Base-by-base conservation (phyloP, 371 early-diverging fungal species). In the Modicella reniformis region DNA sequence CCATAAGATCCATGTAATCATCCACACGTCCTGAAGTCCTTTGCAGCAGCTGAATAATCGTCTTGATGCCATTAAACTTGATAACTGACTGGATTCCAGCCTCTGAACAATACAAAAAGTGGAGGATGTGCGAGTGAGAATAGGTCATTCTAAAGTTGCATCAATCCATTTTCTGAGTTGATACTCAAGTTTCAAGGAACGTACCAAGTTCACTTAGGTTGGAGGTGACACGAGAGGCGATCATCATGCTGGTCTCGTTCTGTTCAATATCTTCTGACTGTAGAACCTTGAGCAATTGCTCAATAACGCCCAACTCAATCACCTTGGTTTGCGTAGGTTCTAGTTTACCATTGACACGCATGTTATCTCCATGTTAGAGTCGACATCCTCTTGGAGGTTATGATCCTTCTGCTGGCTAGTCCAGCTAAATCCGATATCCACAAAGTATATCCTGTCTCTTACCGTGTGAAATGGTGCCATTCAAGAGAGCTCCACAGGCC, bases 401-500 rank as follows among this genome's bases (percentile, higher is more conserved):
- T n/a, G n/a, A n/a, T n/a, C n/a, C n/a, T 33, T 7, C n/a, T n/a
- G 33, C 21, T 33, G 3, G 9, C 34, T 55, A 34, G 56, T 6
- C 37, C 58, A 40, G 29, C 17, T 23, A 41, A 13, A 60, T 63
- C 28, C 34, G 26, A 33, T 44, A 48, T 53, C 47, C 53, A 7
- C 47, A 34, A 0, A 28, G 41, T 29, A 28, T 51, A 26, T 7
- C 40, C 15, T 44, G n/a, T 55, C 15, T 15, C 70, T 54, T 84
- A 92, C 93, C 91, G 65, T 89, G 91, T 69, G 91, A 89, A 91
- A 94, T 91, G 63, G 88, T 89, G 59, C 89, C 87, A 59, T 94
- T 94, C 32, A 91, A 65, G 32, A 90, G 84, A 13, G 92, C 91
- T 44, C 91, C 92, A 65, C 90, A 89, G 0, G 89, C 83, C 25